Base-by-base conservation (phyloP, 1,139 yeast species). In the Saccharomyces pastorianus region DNA sequence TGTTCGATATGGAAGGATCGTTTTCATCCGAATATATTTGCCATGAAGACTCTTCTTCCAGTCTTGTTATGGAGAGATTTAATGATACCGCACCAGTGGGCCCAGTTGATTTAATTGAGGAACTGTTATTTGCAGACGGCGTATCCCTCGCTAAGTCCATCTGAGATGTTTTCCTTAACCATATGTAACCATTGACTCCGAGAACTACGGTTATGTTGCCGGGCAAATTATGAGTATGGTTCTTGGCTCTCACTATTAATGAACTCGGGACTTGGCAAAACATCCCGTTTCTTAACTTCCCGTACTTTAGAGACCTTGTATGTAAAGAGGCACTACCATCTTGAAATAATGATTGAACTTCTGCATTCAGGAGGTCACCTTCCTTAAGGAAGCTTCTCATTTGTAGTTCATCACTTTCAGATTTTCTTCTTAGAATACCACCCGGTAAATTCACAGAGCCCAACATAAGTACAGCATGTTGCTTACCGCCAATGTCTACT, bases 401-500 rank as follows among this genome's bases (percentile, higher is more conserved):
- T 69, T 91, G 97, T 59, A 95, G 76, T 72, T 95, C 99, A 73
- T 95, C 99, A 61, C 87, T 84, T 66, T 95, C 99, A 29, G 93
- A 84, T 68, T 95, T 95, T 65, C 99, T 80, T 70, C 99, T 81
- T 63, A 93, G 75, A 2, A 95, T 89, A 54, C 99, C 99, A 54
- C 99, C 99, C 1, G 99, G 99, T 59, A 95, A 76, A 70, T 95
- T 95, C 26, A 95, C 97, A 0, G 96, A 88, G 8, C 99, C 99
- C 58, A 95, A 77, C 89, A 89, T 85, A 59, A 95, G 74, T 0
- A 88, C 83, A 0, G 97, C 99, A 68, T 90, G 95, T 65, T 89
- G 96, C 63, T 84, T 85, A 23, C 89, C 88, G 14, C 99, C 98
- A 63, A 95, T 89, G 64, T 93, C 97, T 20, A 95, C 98, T 67